Base-by-base conservation (phyloP, 768 basidiomycete genomes). In the Leccinum pellstonianum region DNA sequence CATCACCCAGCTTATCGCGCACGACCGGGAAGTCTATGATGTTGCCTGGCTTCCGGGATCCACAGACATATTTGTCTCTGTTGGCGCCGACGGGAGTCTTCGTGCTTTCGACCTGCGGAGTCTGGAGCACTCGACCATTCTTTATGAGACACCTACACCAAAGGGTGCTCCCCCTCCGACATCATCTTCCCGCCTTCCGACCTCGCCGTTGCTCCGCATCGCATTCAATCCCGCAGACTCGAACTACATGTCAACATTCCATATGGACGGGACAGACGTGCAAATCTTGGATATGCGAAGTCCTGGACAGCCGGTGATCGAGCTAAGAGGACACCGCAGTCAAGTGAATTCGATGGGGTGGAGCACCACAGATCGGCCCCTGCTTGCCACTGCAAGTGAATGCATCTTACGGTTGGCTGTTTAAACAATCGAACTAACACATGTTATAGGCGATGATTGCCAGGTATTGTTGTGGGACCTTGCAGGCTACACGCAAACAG, bases 41-140 rank as follows among this genome's bases (percentile, higher is more conserved):
- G 95, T 97, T 46, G 95, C 94, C n/a, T 99, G 97, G 96, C 83
- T 98, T 12, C 97, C 97, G 5, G 85, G 87, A 25, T 95, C 93
- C 9, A 93, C 93, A 12, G 95, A 98, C 71, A 93, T 98, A 64
- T 99, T 99, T 72, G 95, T 98, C 38, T 97, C 95, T 5, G 97
- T 98, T 25, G 97, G 97, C 23, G 96, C 96, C 31, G 97, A 99
- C 70, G 97, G 97, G 11, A 93, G 91, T 64, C 78, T 98, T 54
- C 91, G 97, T 55, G 95, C 96, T 12, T 99, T 98, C 74, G 97
- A 99, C 75, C 80, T 99, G 57, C 88, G 97, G 52, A 93, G 91
- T 65, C 82, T 99, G 49, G 97, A 99, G 73, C 97, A 98, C 75
- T 97, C 94, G 12, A 99, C 97, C 11, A 99, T 99, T 68, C 81